phyloP scores from a whole-genome alignment of 176 grass and related monocot genomes.

The Aegilops tauschii region DNA sequence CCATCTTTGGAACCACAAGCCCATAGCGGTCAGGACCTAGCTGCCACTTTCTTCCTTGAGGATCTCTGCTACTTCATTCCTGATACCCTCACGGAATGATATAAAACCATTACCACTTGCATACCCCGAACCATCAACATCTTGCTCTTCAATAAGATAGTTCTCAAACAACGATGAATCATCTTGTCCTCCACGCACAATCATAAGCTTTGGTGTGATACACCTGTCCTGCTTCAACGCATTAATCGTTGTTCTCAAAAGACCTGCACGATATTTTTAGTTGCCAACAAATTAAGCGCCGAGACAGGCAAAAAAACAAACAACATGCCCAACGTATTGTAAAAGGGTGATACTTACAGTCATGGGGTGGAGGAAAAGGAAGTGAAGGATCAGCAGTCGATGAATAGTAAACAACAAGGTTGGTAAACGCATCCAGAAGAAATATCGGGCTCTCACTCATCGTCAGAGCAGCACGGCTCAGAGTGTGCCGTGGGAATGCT shows the following conservation, averaged over 20 bases:
- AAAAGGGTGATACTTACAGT: slow-evolving; percentile 62
- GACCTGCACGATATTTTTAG: slow-evolving; percentile 46
- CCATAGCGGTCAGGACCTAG: neutral
- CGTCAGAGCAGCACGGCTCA: slow-evolving; percentile 79
- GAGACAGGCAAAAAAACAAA: neutral
- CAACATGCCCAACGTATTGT: neutral
- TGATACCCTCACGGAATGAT: slow-evolving; percentile 69
- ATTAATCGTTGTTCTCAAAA: slow-evolving; percentile 64
- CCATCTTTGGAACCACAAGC: neutral
- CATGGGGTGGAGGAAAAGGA: slow-evolving; percentile 89
- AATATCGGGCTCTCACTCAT: slow-evolving; percentile 94
- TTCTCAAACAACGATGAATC: slow-evolving; percentile 72
- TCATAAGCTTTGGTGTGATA: slow-evolving; percentile 79
- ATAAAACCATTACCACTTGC: slow-evolving; percentile 64
- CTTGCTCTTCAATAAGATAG: slow-evolving; percentile 92
- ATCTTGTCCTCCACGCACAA: slow-evolving; percentile 69
- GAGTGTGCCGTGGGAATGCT: slow-evolving; percentile 85
- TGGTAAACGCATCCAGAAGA: slow-evolving; percentile 90
- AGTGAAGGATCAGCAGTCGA: slow-evolving; percentile 68
- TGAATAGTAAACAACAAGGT: slow-evolving; percentile 80
- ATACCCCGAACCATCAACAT: slow-evolving; percentile 64
- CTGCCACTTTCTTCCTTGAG: slow-evolving; percentile 64
- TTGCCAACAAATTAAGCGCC: neutral
- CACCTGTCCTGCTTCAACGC: slow-evolving; percentile 76
- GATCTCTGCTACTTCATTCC: slow-evolving; percentile 59